Conservation (phyloP, 208 protist genomes). For the Herpetomonas muscarum region DNA sequence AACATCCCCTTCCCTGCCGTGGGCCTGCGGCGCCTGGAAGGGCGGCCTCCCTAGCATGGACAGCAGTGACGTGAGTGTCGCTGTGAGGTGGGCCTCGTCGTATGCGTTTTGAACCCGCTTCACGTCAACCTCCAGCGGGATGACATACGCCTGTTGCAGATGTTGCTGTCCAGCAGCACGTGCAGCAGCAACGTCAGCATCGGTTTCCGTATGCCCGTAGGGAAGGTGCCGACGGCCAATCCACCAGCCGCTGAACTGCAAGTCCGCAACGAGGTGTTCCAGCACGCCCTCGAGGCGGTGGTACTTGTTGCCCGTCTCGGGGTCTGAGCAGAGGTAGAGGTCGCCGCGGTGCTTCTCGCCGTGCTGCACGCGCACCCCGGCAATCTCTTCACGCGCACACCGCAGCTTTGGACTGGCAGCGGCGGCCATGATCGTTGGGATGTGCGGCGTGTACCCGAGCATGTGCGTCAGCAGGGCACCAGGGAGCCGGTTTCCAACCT, state of each 20-base stretch:
- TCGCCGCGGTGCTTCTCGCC: constrained; percentile 10
- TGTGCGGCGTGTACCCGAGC: constrained; percentile 16
- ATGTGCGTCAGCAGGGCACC: constrained; percentile 3
- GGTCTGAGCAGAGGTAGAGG: constrained; percentile 14
- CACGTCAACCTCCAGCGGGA: constrained; percentile 17
- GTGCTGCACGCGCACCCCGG: constrained; percentile 6
- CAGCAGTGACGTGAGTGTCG: constrained; percentile 5
- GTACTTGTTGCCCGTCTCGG: constrained; percentile 9
- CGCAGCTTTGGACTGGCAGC: constrained; percentile 14
- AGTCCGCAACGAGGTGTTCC: constrained; percentile 7
- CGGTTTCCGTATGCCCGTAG: neutral
- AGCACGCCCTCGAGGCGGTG: constrained; percentile 11
- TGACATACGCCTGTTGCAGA: neutral
- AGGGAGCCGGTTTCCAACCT: neutral
- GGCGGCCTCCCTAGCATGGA: constrained; percentile 9
- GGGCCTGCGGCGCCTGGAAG: constrained; percentile 10
- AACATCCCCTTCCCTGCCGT: too few species aligned
- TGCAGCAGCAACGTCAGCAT: neutral
- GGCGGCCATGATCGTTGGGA: constrained; percentile 13
- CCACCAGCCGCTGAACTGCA: constrained; percentile 15
- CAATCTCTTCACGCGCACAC: constrained; percentile 13
- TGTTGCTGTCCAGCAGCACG: too few species aligned
- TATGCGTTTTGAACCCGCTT: neutral
- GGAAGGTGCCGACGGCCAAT: neutral
- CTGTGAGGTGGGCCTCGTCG: neutral